Evolutionary conservation across 768 basidiomycete species (phyloP).

Genomic region (Tylopilus subfusipes): DNA sequence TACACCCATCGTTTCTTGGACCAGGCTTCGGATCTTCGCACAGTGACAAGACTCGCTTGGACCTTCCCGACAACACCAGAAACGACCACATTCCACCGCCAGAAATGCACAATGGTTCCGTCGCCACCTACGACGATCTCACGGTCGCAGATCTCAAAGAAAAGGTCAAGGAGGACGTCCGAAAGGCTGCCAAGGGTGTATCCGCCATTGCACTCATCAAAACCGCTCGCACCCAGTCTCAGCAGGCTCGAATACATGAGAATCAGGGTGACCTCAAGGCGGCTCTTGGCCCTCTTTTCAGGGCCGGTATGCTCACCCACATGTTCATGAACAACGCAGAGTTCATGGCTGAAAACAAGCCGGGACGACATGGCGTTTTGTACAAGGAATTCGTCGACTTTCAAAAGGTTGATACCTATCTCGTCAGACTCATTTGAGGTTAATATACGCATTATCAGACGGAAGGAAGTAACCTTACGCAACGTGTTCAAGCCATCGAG

Average conservation of each 20-base stretch:
- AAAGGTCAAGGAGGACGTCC: slow-evolving; percentile 44
- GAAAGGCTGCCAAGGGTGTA: slow-evolving; percentile 52
- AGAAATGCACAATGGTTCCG: slow-evolving; percentile 42
- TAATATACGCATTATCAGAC: slow-evolving; percentile 28
- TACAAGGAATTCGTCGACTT: slow-evolving; percentile 65
- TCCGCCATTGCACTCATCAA: slow-evolving; percentile 60
- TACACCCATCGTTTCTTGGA: slow-evolving; percentile 37
- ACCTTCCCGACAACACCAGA: slow-evolving; percentile 15
- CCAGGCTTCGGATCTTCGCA: slow-evolving; percentile 30
- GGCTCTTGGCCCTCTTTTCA: slow-evolving; percentile 58
- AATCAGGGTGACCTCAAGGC: slow-evolving; percentile 55
- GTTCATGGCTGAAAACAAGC: slow-evolving; percentile 46
- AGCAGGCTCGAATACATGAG: slow-evolving; percentile 51
- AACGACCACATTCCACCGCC: slow-evolving; percentile 11
- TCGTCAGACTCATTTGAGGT: slow-evolving; percentile 2
- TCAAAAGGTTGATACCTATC: slow-evolving; percentile 48
- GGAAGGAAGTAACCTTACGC: slow-evolving; percentile 37
- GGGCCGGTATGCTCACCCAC: slow-evolving; percentile 55
- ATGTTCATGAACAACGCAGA: slow-evolving; percentile 61
- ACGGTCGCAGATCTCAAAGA: slow-evolving; percentile 48
- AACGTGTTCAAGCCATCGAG: slow-evolving; percentile 44
- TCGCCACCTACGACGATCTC: slow-evolving; percentile 24
- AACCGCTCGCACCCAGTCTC: slow-evolving; percentile 56
- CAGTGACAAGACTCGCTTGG: slow-evolving; percentile 18
- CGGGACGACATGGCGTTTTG: slow-evolving; percentile 51